Percentiles rank a stretch among this genome's conserved stretches.
Evolutionary conservation across 768 basidiomycete genomes (phyloP).

Genomic region (Dentipellis sp.): DNA sequence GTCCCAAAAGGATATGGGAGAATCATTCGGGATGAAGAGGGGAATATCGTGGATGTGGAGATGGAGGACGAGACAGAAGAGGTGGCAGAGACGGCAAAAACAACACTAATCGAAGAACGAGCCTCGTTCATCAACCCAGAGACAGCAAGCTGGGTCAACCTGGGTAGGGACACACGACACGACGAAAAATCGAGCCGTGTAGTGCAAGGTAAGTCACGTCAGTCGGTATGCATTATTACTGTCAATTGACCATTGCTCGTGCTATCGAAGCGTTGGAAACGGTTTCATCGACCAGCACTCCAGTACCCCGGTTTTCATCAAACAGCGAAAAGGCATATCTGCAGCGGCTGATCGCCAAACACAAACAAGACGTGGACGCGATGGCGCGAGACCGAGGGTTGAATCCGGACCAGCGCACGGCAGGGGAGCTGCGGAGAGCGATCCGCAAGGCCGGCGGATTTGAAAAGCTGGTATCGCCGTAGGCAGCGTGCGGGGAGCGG

Average conservation of each 20-base stretch:
- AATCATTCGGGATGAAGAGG: slow-evolving; percentile 10
- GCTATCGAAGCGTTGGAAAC: slow-evolving; percentile 49
- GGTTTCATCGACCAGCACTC: slow-evolving; percentile 31
- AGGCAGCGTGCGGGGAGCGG: not conserved
- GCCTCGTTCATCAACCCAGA: slow-evolving; percentile 1
- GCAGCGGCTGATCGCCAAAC: slow-evolving; percentile 49
- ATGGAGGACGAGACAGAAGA: slow-evolving; percentile 5
- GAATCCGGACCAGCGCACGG: slow-evolving; percentile 80
- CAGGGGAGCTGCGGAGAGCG: slow-evolving; percentile 63
- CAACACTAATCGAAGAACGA: slow-evolving; percentile 3
- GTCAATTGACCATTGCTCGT: not conserved
- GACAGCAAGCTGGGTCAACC: slow-evolving; percentile 1
- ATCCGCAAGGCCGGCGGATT: slow-evolving; percentile 46
- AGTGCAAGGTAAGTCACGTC: slow-evolving; percentile 10
- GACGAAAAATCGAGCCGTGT: slow-evolving; percentile 1
- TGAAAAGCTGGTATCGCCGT: slow-evolving; percentile 1
- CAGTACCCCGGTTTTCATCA: slow-evolving; percentile 47
- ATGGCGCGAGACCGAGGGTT: slow-evolving; percentile 78
- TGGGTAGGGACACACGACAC: not conserved
- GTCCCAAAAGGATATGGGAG: slow-evolving; percentile 4
- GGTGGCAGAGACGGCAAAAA: not conserved
- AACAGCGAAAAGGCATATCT: slow-evolving; percentile 62
- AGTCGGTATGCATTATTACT: slow-evolving; percentile 4
- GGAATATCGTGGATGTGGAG: slow-evolving; percentile 8
- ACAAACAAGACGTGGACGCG: slow-evolving; percentile 60